Evolutionary conservation across 768 basidiomycete genomes (phyloP), one percentile per base, ranked within the genome.

Genomic region (Favolaschia claudopus): DNA sequence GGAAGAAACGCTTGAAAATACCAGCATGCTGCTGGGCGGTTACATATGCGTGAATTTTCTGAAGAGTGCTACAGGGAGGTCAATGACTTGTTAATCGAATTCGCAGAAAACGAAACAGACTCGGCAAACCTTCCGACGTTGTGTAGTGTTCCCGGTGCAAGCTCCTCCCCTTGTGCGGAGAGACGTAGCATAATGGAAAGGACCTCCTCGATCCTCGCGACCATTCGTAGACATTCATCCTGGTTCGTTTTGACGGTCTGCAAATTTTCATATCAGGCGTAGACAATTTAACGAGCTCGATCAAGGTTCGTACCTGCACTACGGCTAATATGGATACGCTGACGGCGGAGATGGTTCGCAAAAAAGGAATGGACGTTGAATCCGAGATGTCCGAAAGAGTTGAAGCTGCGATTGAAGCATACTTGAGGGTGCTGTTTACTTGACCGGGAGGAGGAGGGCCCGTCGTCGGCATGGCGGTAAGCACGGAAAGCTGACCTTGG

Each of bases 41-140:
- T 15, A 58, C 5, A 34, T 44, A 58, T 5, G 42, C 22, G 38
- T 58, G 56, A 22, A 62, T 39, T 15, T 56, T 62, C 42, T 62
- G 60, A 13, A 62, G 60, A 5, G 60, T 62, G 22, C 60, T 62
- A n/a, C 52, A 40, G 27, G 2, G 17, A 19, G 9, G 40, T 42
- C 29, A 49, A 27, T 19, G 22, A 19, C 24, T 7, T 25, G 27
- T 20, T 20, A 20, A 24, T 31, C 22, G 25, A 31, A 10, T 31
- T 25, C 10, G 28, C 28, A 28, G 9, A 14, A 28, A n/a, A 17
- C 25, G 43, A 27, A n/a, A 27, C 15, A 39, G 7, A 43, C 56
- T 51, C 40, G 8, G 48, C 56, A 13, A 58, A 58, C 32, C 20
- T 31, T 17, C 56, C 56, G 13, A 58, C 51, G 33, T 58, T 45